Evolutionary conservation across 805 yeast genomes (phyloP).

Genomic region (Millerozyma acaciae): DNA sequence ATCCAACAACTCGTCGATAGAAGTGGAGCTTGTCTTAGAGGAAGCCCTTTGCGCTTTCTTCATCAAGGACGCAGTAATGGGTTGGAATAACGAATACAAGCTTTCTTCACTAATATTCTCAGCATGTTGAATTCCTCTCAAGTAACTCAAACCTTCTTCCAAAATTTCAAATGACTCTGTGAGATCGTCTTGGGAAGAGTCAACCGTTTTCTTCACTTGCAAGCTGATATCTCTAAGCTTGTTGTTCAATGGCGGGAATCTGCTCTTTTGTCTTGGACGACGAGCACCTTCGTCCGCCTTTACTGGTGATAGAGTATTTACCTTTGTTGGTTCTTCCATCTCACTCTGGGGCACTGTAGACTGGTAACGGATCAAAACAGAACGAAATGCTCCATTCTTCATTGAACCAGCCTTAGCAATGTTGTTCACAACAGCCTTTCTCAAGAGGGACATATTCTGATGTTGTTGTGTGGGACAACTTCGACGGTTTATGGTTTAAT

Average conservation of each 20-base stretch:
- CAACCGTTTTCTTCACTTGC: conserved; percentile 27
- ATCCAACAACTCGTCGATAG: conserved; percentile 22
- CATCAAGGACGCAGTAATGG: conserved; percentile 19
- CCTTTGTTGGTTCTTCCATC: no score
- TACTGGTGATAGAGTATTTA: no score
- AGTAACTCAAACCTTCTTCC: conserved; percentile 38
- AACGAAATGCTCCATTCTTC: no score
- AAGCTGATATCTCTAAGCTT: conserved; percentile 32
- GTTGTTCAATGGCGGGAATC: conserved; percentile 15
- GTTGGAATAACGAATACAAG: conserved; percentile 25
- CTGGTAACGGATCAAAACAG: no score
- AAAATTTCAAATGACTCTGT: conserved; percentile 33
- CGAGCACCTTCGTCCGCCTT: no score
- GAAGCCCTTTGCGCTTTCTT: conserved; percentile 14
- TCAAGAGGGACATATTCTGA: no score
- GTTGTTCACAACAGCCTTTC: no score
- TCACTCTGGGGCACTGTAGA: no score
- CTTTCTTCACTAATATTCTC: conserved; percentile 27
- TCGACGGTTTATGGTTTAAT: no score
- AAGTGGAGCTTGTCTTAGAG: conserved; percentile 7
- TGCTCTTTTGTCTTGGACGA: conserved; percentile 2
- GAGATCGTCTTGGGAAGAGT: conserved; percentile 14
- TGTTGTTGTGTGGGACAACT: no score
- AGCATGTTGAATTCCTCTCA: conserved; percentile 32
- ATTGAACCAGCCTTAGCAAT: no score